Evolutionary conservation across 2,329 filamentous ascomycete genomes (phyloP).

Genomic region (Falciphora oryzae): DNA sequence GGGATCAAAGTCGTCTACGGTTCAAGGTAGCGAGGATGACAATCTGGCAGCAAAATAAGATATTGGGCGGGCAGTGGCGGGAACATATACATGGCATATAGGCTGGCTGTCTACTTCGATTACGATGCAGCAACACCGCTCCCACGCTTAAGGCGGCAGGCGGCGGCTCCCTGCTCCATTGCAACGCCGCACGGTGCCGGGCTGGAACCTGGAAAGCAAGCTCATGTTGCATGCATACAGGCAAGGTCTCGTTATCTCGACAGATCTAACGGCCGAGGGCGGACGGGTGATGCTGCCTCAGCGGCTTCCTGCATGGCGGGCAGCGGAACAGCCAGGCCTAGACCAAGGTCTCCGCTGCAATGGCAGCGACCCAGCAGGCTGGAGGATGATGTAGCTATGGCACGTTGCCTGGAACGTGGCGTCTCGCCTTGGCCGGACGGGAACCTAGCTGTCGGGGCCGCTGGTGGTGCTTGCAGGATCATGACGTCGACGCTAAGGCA

Average conservation of each 20-base stretch:
- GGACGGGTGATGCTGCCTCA: too few species aligned
- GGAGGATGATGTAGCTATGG: not conserved
- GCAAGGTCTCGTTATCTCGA: not conserved
- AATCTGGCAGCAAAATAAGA: not conserved
- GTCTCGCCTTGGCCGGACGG: too few species aligned
- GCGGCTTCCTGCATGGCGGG: not conserved
- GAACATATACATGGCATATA: not conserved
- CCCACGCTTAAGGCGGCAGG: not conserved
- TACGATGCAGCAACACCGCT: not conserved
- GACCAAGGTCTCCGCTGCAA: not conserved
- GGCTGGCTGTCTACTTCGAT: not conserved
- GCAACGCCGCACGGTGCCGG: too few species aligned
- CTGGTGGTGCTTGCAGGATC: not conserved
- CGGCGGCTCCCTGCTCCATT: not conserved
- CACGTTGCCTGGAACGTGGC: too few species aligned
- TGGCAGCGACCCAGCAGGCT: not conserved
- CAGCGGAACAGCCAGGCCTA: not conserved
- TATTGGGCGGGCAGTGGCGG: not conserved
- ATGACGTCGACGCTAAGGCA: not conserved
- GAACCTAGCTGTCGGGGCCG: not conserved
- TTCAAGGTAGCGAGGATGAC: not conserved
- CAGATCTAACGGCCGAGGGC: not conserved
- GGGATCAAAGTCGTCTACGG: not conserved
- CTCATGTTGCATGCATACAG: not conserved
- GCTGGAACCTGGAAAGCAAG: not conserved